phyloP scores from a whole-genome alignment of 176 grass and related monocot species.

The Microstegium vimineum region DNA sequence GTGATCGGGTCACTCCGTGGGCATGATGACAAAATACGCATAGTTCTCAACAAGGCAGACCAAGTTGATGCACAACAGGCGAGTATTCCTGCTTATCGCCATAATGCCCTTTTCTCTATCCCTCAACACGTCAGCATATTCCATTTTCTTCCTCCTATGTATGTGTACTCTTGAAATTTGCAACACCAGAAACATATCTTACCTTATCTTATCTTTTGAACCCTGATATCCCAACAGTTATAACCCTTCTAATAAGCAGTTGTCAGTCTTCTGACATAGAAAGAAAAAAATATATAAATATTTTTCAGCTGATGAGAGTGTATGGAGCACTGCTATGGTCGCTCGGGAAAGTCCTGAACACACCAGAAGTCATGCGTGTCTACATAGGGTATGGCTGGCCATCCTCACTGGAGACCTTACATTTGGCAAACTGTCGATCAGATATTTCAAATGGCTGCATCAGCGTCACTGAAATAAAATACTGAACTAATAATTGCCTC shows the following conservation, averaged over 20 bases:
- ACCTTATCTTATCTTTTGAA: background rate
- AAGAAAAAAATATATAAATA: background rate
- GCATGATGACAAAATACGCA: conserved; percentile 74
- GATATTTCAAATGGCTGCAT: background rate
- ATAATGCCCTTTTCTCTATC: conserved; percentile 11
- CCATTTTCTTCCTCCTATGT: background rate
- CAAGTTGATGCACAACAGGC: conserved; percentile 85
- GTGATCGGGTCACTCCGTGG: conserved; percentile 59
- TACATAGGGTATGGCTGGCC: conserved; percentile 82
- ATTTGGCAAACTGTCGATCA: conserved; percentile 1
- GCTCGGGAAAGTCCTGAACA: conserved; percentile 86
- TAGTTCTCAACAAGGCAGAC: conserved; percentile 76
- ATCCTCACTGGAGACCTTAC: background rate
- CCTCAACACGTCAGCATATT: background rate
- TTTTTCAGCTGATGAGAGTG: conserved; percentile 81
- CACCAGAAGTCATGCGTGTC: conserved; percentile 88
- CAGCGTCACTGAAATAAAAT: background rate
- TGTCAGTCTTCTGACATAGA: background rate
- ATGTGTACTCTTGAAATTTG: background rate
- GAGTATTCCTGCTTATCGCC: background rate
- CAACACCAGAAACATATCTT: background rate
- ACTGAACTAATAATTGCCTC: background rate
- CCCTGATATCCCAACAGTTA: background rate
- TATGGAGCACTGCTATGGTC: conserved; percentile 90
- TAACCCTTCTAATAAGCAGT: background rate